Base-by-base conservation (phyloP, 75 land plant genomes). In the Sequoia sempervirens region DNA sequence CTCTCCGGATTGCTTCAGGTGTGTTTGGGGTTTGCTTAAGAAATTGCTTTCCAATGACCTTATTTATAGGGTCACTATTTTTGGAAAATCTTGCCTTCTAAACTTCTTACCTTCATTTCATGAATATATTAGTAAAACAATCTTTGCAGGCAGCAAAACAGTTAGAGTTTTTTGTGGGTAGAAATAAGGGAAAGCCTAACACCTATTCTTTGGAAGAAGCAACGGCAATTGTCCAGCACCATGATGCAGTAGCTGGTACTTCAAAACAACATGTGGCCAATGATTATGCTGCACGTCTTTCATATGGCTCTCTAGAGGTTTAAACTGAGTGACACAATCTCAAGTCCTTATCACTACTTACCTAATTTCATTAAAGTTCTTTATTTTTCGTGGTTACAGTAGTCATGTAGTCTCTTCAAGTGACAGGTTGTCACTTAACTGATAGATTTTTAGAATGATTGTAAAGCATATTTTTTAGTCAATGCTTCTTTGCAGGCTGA, bases 181-280 rank as follows among this genome's bases (percentile, higher is more conserved):
- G 87, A 73, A 88, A 53, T 80, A 82, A 64, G 69, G 82, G 85
- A 53, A 90, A 92, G 11, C 88, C 90, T 23, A 91, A 83, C 23
- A 91, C 94, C 32, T 91, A 92, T 83, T 58, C 83, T 36, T 84
- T 95, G 78, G 92, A 89, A 82, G 95, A 95, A 83, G 97, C 97
- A 79, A 81, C 93, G 83, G 95, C 93, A 37, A 76, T 93, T 85
- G 91, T 83, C n/a, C 97, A 93, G 64, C 97, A 95, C 89, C 97
- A 95, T 90, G 97, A 95, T 93, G 97, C 90, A 80, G 90, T 95
- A 32, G 91, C 86, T 85, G 97, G 97, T 74, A 95, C 97, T 75
- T 83, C 85, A 81, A 92, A 92, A 82, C 94, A 93, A 84, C 97
- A 95, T 88, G 95, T 93, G 41, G 93, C 97, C 58, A 69, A 91